Conservation (phyloP, 208 protist species). For the Chromosphaera perkinsii region DNA sequence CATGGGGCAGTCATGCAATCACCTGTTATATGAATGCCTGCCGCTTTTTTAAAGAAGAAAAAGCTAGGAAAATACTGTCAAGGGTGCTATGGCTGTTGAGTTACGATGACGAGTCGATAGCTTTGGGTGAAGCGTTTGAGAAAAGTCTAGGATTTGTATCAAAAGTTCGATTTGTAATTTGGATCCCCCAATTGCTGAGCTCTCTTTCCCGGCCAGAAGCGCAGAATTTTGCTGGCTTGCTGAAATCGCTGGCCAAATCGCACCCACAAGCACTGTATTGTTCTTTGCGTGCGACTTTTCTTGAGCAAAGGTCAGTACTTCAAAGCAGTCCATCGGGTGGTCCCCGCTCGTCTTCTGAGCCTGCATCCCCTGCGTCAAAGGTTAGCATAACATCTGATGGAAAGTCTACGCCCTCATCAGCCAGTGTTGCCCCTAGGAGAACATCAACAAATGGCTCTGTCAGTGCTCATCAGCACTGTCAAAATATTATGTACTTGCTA, state of each 20-base stretch:
- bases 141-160: conserved; percentile 16
- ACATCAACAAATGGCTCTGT: background rate
- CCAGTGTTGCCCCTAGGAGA: background rate
- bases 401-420: background rate
- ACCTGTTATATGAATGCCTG: conserved; percentile 23
- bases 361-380: background rate
- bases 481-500: background rate
- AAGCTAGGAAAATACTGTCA: background rate
- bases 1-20: conserved; percentile 1
- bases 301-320: background rate
- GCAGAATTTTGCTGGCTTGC: background rate
- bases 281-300: conserved; percentile 4
- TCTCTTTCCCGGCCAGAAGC: background rate
- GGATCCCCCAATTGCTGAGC: conserved; percentile 35
- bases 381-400: background rate
- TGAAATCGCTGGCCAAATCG: conserved; percentile 5
- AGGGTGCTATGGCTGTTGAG: conserved; percentile 30
- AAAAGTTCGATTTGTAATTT: conserved; percentile 22
- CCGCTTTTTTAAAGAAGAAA: background rate
- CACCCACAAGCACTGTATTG: conserved; percentile 33
- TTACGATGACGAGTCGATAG: conserved; percentile 10
- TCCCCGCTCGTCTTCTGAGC: background rate
- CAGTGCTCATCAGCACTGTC: background rate
- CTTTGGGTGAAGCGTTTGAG: conserved; percentile 17
- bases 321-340: background rate